Conservation (phyloP, 2,329 filamentous ascomycete species). For the Cladorrhinum sp. region DNA sequence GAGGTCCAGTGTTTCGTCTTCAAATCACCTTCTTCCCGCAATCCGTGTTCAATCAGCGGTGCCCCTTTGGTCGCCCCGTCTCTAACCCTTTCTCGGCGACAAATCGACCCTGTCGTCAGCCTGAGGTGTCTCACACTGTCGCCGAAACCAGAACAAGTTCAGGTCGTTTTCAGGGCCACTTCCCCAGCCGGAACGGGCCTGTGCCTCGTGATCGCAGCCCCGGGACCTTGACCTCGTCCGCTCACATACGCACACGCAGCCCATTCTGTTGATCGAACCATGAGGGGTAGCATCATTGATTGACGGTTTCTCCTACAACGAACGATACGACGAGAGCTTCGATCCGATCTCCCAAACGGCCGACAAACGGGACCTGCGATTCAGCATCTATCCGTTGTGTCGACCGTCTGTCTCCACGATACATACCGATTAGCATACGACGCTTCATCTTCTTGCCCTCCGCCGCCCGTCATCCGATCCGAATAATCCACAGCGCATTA, state of each 20-base stretch:
- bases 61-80: conserved; percentile 10
- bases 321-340: neutral
- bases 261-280: neutral
- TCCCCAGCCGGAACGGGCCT: conserved; percentile 10
- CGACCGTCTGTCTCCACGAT: neutral
- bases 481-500: neutral
- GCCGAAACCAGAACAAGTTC: conserved; percentile 13
- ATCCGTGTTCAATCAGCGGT: neutral
- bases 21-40: conserved; percentile 1
- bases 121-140: conserved; percentile 17
- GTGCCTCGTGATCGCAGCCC: conserved; percentile 21
- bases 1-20: conserved; percentile 13
- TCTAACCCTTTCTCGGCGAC: conserved; percentile 10
- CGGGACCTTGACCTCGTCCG: conserved; percentile 2
- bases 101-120: conserved; percentile 9
- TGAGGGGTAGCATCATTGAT: conserved; percentile 10
- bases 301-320: conserved; percentile 6
- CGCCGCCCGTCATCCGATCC: neutral
- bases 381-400: neutral
- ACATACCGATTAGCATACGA: neutral
- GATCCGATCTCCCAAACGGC: neutral
- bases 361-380: conserved; percentile 6
- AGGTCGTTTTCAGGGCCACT: conserved; percentile 12
- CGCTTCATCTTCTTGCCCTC: neutral
- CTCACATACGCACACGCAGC: neutral